phyloP scores from a whole-genome alignment of 2,329 filamentous ascomycete genomes.

The Zalaria obscura region DNA sequence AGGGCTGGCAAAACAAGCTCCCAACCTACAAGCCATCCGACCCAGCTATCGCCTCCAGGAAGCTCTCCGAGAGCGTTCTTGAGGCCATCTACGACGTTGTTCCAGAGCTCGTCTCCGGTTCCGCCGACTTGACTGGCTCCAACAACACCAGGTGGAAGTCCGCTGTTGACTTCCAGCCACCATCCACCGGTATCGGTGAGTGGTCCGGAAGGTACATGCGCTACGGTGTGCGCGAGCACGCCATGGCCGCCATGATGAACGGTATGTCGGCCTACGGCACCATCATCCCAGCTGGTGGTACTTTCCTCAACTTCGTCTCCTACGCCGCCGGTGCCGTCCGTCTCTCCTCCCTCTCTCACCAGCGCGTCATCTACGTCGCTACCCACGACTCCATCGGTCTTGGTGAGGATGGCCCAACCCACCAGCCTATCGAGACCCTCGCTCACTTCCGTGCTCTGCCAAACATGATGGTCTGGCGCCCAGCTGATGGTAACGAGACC shows the following conservation, averaged over 20 bases:
- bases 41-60: constrained; percentile 76
- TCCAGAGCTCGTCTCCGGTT: constrained; percentile 89
- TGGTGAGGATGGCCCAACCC: constrained; percentile 94
- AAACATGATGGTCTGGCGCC: constrained; percentile 99
- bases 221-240: constrained; percentile 86
- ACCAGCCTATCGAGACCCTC: constrained; percentile 97
- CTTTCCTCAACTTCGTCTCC: constrained; percentile 98
- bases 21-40: constrained; percentile 83
- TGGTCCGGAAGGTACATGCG: constrained; percentile 85
- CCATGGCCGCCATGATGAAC: constrained; percentile 87
- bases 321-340: constrained; percentile 93
- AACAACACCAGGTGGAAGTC: constrained; percentile 99
- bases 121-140: constrained; percentile 93
- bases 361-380: constrained; percentile 87
- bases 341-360: constrained; percentile 80
- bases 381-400: constrained; percentile 99
- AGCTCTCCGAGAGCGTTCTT: constrained; percentile 89
- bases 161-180: constrained; percentile 93
- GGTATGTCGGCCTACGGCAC: constrained; percentile 92
- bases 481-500: constrained; percentile 95
- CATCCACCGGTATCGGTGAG: constrained; percentile 70
- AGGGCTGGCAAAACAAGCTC: constrained; percentile 91
- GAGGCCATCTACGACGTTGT: constrained; percentile 70
- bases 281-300: constrained; percentile 83
- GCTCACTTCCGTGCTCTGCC: constrained; percentile 97